Evolutionary conservation across 257 asterid genomes (phyloP), one percentile per base, ranked within the genome.

Genomic region (Fraxinus americana): DNA sequence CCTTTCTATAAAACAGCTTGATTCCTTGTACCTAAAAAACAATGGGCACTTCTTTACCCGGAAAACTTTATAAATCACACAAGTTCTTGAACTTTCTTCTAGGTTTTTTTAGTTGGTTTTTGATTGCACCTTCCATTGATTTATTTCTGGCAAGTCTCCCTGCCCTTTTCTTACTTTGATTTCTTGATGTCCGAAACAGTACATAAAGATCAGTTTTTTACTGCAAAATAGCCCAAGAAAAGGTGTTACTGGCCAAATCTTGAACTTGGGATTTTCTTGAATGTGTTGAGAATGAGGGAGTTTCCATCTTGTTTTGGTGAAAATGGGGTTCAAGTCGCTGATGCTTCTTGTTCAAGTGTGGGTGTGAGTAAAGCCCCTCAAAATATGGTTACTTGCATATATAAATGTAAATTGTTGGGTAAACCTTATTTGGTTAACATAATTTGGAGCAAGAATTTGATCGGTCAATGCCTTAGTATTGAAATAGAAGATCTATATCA

Each of bases 281-380:
- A 73, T 81, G 72, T 41, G 30, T 30, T 32, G 21, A 17, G 29
- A 25, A 94, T 94, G 99, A 92, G 97, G 91, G 98, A 94, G 38
- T 94, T 94, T 72, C 99, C 99, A 77, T 92, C 99, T 77, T 94
- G 99, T 81, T 92, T 91, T 81, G 95, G 99, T 71, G 98, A 94
- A 72, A 94, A 87, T 94, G 27, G 27, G 27, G 27, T 25, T 71
- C 99, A 92, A 75, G 96, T 94, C 72, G 98, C 97, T 69, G 99
- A 94, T 87, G 92, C 94, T 75, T 92, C 99, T 43, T 92, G 94
- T 86, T 89, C 96, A 38, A 82, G 83, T 78, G 86, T 83, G 7
- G 82, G 76, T 57, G 85, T 78, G 63, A 82, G 70, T 76, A 94
- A 88, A 83, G 66, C 88, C 70, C 88, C 91, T 54, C 99, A 92